Evolutionary conservation across 2,329 filamentous ascomycete species (phyloP), one percentile per base, ranked within the genome.

Genomic region (Alternaria arborescens): DNA sequence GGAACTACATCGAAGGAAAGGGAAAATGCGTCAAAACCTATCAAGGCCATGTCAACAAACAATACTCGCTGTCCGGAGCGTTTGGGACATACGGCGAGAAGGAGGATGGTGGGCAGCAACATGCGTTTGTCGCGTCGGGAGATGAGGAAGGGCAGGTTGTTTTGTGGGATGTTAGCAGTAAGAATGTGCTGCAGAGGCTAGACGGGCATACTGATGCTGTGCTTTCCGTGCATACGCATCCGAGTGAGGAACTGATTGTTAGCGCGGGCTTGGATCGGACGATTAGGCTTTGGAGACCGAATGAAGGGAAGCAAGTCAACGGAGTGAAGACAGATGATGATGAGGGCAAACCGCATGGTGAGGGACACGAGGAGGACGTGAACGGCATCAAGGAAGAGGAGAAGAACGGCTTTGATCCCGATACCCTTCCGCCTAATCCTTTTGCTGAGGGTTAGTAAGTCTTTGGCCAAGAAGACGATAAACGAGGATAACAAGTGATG

Each of bases 21-120:
- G 94, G 94, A 8, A 88, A 89, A 28, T 95, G 95, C 69, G 90
- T 97, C 72, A 99, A 99, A 84, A 99, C 95, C 14, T 99, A 98
- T 79, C 93, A 97, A 77, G 95, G 95, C 0, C 95, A 98, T 73
- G 81, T 83, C 55, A 99, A 99, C 77, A 85, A 88, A 55, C 89
- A 89, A 62, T 98, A 91, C 79, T 94, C 92, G 66, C 85, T 98
- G n/a, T 88, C 88, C 3, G 92, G 93, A 4, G 90, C 90, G 41
- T 97, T 98, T 74, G 94, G 92, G 12, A 84, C 87, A 1, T 89
- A 90, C 64, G 82, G 83, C 0, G 38, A 40, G 18, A 30, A 41
- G 28, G 18, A 32, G 47, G 71, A 79, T 48, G 46, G 38, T 12
- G 24, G 34, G 14, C 59, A 54, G 4, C 60, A 74, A 47, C 53